Evolutionary conservation across 1,284 basidiomycete species (phyloP).

Genomic region (Irpex lacteus): DNA sequence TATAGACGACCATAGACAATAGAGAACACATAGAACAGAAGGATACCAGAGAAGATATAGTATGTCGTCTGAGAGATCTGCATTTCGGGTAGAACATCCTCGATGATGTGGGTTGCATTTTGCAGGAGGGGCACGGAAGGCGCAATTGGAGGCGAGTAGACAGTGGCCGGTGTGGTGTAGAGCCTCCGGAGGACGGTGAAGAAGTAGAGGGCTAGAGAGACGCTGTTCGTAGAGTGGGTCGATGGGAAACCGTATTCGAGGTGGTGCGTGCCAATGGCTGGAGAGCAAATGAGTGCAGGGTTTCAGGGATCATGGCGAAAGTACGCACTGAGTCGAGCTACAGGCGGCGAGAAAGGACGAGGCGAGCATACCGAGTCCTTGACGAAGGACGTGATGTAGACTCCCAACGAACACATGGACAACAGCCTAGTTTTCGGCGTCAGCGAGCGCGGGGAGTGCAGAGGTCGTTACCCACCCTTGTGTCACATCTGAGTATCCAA

Average conservation of each 20-base stretch:
- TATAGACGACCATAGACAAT: conserved; percentile 91
- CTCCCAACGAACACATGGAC: conserved; percentile 76
- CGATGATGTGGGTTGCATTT: conserved; percentile 11
- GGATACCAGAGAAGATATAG: conserved; percentile 38
- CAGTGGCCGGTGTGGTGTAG: conserved; percentile 32
- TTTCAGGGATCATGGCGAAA: conserved; percentile 1
- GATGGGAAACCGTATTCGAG: conserved; percentile 95
- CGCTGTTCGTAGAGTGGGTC: conserved; percentile 90
- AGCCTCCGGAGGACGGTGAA: conserved; percentile 54
- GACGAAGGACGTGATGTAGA: conserved; percentile 80
- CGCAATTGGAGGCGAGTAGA: conserved; percentile 5
- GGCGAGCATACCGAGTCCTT: conserved; percentile 94
- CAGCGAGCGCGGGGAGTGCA: conserved; percentile 1
- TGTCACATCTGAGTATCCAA: conserved; percentile 72
- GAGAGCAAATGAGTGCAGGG: not conserved
- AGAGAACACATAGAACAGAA: conserved; percentile 67
- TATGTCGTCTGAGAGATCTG: conserved; percentile 45
- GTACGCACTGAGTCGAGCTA: conserved; percentile 76
- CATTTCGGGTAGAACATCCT: conserved; percentile 13
- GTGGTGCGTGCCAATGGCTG: conserved; percentile 79
- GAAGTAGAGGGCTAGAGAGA: conserved; percentile 84
- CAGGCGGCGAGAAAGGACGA: conserved; percentile 87
- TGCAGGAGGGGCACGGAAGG: conserved; percentile 3
- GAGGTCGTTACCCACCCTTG: conserved; percentile 56
- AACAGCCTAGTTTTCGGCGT: conserved; percentile 48